Evolutionary conservation across 1,284 basidiomycete genomes (phyloP).

Genomic region (Earliella scabrosa): DNA sequence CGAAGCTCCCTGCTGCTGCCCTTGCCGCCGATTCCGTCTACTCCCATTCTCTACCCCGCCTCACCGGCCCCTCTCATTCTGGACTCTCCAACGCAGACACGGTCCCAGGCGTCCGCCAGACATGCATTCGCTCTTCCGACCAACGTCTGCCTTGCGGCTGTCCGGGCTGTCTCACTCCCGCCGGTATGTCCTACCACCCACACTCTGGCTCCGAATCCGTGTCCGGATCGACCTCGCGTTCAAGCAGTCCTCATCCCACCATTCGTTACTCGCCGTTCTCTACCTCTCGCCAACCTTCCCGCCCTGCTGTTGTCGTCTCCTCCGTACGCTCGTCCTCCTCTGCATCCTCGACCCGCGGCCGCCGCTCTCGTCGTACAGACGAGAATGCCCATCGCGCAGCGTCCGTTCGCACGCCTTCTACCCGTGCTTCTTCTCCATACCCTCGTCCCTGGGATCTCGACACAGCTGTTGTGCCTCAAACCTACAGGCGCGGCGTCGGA

Average conservation of each 20-base stretch:
- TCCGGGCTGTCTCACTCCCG: conserved; percentile 1
- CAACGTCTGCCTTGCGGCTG: conserved; percentile 9
- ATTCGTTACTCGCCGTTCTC: not conserved
- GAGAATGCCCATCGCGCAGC: conserved; percentile 12
- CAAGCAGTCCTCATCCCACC: not conserved
- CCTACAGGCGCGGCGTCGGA: conserved; percentile 3
- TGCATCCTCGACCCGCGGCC: not conserved
- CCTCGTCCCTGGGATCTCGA: not conserved
- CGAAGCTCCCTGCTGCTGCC: conserved; percentile 12
- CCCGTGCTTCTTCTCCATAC: not conserved
- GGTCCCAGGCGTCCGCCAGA: conserved; percentile 4
- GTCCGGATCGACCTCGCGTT: not conserved
- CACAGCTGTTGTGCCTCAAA: not conserved
- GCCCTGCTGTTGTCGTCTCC: not conserved
- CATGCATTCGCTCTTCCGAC: conserved; percentile 7
- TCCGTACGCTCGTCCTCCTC: not conserved
- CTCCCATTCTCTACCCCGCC: conserved; percentile 1
- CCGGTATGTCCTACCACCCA: not conserved
- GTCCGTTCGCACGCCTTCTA: not conserved
- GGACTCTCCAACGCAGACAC: conserved; percentile 2
- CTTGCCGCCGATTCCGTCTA: not conserved
- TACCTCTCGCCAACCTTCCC: not conserved
- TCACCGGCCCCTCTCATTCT: conserved; percentile 1
- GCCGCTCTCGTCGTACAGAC: not conserved
- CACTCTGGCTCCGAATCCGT: not conserved